A percentile compares a stretch with the other conserved stretches of the same genome.
Conservation (phyloP, 2,329 filamentous ascomycete species). For the Acrodontium crateriforme region DNA sequence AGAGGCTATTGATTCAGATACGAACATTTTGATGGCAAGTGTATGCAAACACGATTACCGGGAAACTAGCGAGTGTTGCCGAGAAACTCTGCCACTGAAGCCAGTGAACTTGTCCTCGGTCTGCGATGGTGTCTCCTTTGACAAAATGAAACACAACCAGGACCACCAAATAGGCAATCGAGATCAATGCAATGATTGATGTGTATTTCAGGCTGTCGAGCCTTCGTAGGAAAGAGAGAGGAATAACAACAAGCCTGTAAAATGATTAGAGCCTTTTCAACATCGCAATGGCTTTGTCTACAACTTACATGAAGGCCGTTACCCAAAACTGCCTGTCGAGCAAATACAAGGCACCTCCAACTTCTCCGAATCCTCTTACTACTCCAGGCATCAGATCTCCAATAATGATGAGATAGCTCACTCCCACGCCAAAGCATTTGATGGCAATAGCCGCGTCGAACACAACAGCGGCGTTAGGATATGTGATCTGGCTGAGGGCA, state of each 20-base stretch:
- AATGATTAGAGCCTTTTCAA: not conserved
- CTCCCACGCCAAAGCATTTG: conserved; percentile 94
- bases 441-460: conserved; percentile 94
- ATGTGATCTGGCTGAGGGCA: conserved; percentile 90
- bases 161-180: conserved; percentile 87
- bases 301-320: conserved; percentile 74
- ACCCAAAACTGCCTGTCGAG: conserved; percentile 94
- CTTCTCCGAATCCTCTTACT: conserved; percentile 56
- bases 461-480: conserved; percentile 86
- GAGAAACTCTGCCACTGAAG: conserved; percentile 69
- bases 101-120: conserved; percentile 60
- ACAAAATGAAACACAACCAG: conserved; percentile 87
- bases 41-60: conserved; percentile 97
- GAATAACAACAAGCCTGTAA: conserved; percentile 72
- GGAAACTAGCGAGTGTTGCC: conserved; percentile 69
- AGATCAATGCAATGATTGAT: conserved; percentile 76
- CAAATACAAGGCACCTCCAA: conserved; percentile 54
- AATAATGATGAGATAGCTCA: conserved; percentile 97
- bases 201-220: conserved; percentile 97
- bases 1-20: conserved; percentile 3
- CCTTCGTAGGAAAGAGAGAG: conserved; percentile 77
- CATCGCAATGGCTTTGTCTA: not conserved
- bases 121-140: conserved; percentile 57
- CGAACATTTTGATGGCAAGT: conserved; percentile 94
- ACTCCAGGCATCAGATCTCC: conserved; percentile 97